A percentile compares a stretch with the other conserved stretches of the same genome.
phyloP scores from a whole-genome alignment of 352 stramenopile genomes.

The Phytophthora vignae region DNA sequence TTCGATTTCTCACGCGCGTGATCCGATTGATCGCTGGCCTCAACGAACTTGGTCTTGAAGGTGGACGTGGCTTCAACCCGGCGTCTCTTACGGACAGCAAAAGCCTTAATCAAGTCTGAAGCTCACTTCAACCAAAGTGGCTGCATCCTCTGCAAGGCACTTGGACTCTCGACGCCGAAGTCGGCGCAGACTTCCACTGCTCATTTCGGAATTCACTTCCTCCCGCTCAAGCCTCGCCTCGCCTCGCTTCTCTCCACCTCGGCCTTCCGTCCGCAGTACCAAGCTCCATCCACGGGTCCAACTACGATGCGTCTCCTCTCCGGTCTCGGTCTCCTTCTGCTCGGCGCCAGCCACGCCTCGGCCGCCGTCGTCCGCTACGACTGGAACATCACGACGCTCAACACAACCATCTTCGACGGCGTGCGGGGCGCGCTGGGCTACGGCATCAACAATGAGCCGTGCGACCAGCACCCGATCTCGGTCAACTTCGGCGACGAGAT shows the following conservation, averaged over 20 bases:
- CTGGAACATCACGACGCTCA: slow-evolving; percentile 49
- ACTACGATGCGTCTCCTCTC: slow-evolving; percentile 27
- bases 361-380: slow-evolving; percentile 39
- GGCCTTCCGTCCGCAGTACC: slow-evolving; percentile 5
- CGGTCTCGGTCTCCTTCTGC: slow-evolving; percentile 25
- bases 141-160: not conserved
- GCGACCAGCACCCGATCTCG: slow-evolving; percentile 34
- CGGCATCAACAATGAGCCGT: slow-evolving; percentile 49
- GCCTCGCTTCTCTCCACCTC: not conserved
- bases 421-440: slow-evolving; percentile 34
- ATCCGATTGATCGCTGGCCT: slow-evolving; percentile 14
- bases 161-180: not conserved
- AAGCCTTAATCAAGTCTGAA: slow-evolving; percentile 6
- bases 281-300: not conserved
- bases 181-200: not conserved
- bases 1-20: slow-evolving; percentile 14
- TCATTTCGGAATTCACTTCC: slow-evolving; percentile 43
- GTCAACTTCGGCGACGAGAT: slow-evolving; percentile 46
- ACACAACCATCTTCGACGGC: slow-evolving; percentile 43
- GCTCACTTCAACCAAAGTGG: not conserved
- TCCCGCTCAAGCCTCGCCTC: slow-evolving; percentile 20
- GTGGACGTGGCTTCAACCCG: slow-evolving; percentile 13
- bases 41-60: not conserved
- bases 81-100: slow-evolving; percentile 30
- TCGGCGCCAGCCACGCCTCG: slow-evolving; percentile 20